phyloP scores from a whole-genome alignment of 1,284 basidiomycete species.

The Puccinia horiana region DNA sequence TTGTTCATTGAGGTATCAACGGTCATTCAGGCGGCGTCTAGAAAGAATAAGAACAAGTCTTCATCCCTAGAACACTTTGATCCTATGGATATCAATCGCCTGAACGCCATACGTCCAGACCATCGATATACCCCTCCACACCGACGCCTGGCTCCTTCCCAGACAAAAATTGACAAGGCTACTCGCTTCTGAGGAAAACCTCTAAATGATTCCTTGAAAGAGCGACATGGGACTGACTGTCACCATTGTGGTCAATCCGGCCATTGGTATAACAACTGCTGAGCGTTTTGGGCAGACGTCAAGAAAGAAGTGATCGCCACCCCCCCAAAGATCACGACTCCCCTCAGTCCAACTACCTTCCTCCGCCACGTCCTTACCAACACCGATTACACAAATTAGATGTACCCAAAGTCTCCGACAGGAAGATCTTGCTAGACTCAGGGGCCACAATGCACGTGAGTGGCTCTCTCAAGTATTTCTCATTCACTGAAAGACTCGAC shows the following conservation, averaged over 20 bases:
- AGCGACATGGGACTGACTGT: not conserved
- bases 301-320: not conserved
- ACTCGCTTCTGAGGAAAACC: not conserved
- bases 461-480: not conserved
- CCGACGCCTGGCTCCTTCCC: too few species aligned
- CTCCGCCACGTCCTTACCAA: not conserved
- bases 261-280: conserved; percentile 21
- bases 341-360: not conserved
- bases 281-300: not conserved
- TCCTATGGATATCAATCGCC: not conserved
- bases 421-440: not conserved
- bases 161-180: not conserved
- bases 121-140: not conserved
- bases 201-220: not conserved
- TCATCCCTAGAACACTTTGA: not conserved
- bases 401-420: not conserved
- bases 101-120: not conserved
- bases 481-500: not conserved
- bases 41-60: not conserved
- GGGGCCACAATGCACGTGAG: conserved; percentile 18
- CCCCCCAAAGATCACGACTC: not conserved
- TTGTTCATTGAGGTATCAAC: not conserved
- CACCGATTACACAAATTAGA: not conserved
- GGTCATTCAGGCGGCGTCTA: not conserved
- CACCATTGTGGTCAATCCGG: not conserved